phyloP scores from a whole-genome alignment of 1,139 yeast genomes.

The Blastobotrys indianensis region DNA sequence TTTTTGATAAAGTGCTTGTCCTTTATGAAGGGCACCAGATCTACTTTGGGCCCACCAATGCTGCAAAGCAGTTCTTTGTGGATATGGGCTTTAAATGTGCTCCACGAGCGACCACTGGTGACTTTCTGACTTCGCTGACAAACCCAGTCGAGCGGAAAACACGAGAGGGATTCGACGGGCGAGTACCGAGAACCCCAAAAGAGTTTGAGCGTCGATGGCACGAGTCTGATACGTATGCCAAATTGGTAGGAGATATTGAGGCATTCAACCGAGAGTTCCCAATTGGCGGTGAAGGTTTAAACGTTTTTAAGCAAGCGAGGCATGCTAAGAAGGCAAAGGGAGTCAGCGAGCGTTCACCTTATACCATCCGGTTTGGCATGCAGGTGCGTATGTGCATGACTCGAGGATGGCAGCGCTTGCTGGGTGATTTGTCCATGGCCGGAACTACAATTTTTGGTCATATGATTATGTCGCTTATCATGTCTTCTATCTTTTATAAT shows the following conservation, averaged over 20 bases:
- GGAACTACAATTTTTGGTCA: conserved; percentile 56
- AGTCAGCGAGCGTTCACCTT: conserved; percentile 51
- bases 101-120: conserved; percentile 78
- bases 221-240: conserved; percentile 46
- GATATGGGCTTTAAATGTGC: conserved; percentile 71
- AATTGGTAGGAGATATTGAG: conserved; percentile 40
- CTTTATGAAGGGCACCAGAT: conserved; percentile 75
- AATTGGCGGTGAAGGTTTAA: conserved; percentile 23
- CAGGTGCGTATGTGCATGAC: conserved; percentile 56
- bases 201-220: conserved; percentile 67
- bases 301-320: conserved; percentile 46
- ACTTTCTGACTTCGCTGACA: conserved; percentile 71
- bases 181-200: conserved; percentile 61
- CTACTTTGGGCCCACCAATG: conserved; percentile 55
- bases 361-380: conserved; percentile 57
- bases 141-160: conserved; percentile 62
- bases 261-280: conserved; percentile 28
- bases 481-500: conserved; percentile 72
- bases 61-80: conserved; percentile 55
- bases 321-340: conserved; percentile 48
- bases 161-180: conserved; percentile 49
- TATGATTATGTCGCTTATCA: conserved; percentile 59
- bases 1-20: conserved; percentile 68
- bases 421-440: conserved; percentile 63
- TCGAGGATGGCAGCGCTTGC: conserved; percentile 58